Conservation (phyloP, 371 early-diverging fungal genomes). For the Rhizopus delemar region DNA sequence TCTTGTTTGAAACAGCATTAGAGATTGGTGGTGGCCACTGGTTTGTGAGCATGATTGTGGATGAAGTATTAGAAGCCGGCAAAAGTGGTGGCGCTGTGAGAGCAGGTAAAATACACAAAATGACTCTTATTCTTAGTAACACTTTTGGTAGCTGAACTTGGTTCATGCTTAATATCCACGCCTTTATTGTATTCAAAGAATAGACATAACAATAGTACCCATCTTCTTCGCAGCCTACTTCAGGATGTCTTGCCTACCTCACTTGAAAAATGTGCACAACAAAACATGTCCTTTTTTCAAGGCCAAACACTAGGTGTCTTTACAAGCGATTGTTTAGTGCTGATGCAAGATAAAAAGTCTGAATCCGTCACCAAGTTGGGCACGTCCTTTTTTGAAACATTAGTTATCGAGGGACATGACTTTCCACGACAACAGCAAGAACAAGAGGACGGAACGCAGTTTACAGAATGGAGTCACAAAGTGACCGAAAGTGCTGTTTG, state of each 20-base stretch:
- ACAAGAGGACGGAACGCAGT: slow-evolving; percentile 20
- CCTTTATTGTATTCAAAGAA: slow-evolving; percentile 33
- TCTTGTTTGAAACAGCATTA: slow-evolving; percentile 47
- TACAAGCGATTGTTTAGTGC: slow-evolving; percentile 46
- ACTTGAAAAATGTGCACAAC: slow-evolving; percentile 24
- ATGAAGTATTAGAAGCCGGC: slow-evolving; percentile 50
- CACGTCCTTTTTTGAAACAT: slow-evolving; percentile 33
- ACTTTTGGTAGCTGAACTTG: slow-evolving; percentile 43
- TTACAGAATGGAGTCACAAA: slow-evolving; percentile 34
- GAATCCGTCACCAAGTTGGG: slow-evolving; percentile 29
- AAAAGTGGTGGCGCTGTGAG: slow-evolving; percentile 54
- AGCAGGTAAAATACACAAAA: slow-evolving; percentile 36
- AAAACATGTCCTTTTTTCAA: slow-evolving; percentile 49
- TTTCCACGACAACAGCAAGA: slow-evolving; percentile 11
- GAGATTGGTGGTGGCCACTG: slow-evolving; percentile 49
- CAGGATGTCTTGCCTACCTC: slow-evolving; percentile 39
- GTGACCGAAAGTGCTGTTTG: slow-evolving; percentile 43
- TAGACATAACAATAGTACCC: slow-evolving; percentile 26
- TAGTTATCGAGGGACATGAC: slow-evolving; percentile 31
- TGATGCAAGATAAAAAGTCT: slow-evolving; percentile 33
- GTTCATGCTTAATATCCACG: slow-evolving; percentile 47
- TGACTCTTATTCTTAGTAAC: not conserved
- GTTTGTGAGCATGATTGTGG: slow-evolving; percentile 50
- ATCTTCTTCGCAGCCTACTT: slow-evolving; percentile 41
- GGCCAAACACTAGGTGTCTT: slow-evolving; percentile 58